phyloP scores from a whole-genome alignment of 305 asterid genomes.

The Fraxinus paxiana region DNA sequence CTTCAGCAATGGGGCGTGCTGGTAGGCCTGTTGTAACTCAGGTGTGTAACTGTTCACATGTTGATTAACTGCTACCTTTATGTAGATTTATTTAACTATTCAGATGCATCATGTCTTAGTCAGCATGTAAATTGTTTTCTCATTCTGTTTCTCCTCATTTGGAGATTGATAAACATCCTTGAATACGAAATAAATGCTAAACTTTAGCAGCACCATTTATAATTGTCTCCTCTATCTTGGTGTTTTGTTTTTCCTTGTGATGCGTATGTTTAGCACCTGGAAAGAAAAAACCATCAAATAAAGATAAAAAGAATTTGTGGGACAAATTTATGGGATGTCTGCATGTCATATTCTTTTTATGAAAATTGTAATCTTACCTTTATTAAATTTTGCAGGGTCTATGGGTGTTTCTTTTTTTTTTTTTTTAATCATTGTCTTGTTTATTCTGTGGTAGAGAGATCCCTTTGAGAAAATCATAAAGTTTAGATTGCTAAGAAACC shows the following conservation, averaged over 20 bases:
- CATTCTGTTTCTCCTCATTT: neutral
- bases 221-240: neutral
- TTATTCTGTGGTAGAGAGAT: neutral
- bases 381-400: neutral
- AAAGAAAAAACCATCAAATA: neutral
- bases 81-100: neutral
- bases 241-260: neutral
- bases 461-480: neutral
- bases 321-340: neutral
- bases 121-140: neutral
- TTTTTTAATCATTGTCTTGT: neutral
- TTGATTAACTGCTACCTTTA: neutral
- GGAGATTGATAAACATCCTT: neutral
- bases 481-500: neutral
- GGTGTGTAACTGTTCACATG: conserved; percentile 36
- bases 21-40: conserved; percentile 72
- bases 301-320: neutral
- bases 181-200: neutral
- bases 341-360: neutral
- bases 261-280: neutral
- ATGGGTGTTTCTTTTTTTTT: neutral
- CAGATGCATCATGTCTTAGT: neutral
- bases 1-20: conserved; percentile 50
- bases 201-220: neutral
- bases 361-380: neutral